Evolutionary conservation across 129 eudicot genomes (phyloP).

Genomic region (carrot (Daucus carota)): DH1_v3.0 NC_030387.2:38526001-38526500

Average conservation of each 20-base stretch:
- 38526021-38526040: slow-evolving; percentile 75
- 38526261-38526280: slow-evolving; percentile 33
- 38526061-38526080: slow-evolving; percentile 33
- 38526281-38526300: slow-evolving; percentile 45
- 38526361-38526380: slow-evolving; percentile 34
- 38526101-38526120: slow-evolving; percentile 52
- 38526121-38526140: slow-evolving; percentile 46
- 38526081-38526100: slow-evolving; percentile 34
- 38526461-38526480: slow-evolving; percentile 41
- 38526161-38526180: slow-evolving; percentile 31
- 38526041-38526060: slow-evolving; percentile 42
- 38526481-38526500: slow-evolving; percentile 32
- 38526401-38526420: slow-evolving; percentile 43
- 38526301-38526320: slow-evolving; percentile 29
- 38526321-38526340: slow-evolving; percentile 46
- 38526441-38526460: slow-evolving; percentile 54
- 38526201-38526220: slow-evolving; percentile 16
- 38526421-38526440: slow-evolving; percentile 63
- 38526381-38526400: slow-evolving; percentile 43
- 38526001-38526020: slow-evolving; percentile 49
- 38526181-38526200: slow-evolving; percentile 35
- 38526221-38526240: slow-evolving; percentile 59
- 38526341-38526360: slow-evolving; percentile 41
- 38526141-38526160: slow-evolving; percentile 61
- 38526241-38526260: slow-evolving; percentile 24